phyloP scores from a whole-genome alignment of 345 rosid genomes.

The Eucalyptus shirleyi region DNA sequence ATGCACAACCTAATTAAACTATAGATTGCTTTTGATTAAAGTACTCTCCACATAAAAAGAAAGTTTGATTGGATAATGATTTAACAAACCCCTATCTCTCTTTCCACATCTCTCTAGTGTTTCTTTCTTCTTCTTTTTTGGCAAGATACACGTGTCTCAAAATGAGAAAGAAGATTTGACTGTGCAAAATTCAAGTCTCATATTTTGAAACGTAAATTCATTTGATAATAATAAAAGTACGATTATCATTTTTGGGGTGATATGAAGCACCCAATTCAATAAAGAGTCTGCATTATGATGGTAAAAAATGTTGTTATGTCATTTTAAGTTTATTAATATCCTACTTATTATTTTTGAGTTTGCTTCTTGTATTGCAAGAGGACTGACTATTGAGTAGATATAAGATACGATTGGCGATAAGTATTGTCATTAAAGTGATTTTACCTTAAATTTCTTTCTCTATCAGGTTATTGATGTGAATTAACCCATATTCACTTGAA shows the following conservation, averaged over 20 bases:
- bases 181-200: background rate
- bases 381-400: background rate
- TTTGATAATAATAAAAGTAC: background rate
- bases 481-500: background rate
- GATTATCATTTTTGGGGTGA: background rate
- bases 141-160: background rate
- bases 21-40: background rate
- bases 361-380: background rate
- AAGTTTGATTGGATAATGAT: background rate
- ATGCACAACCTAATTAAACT: background rate
- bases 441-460: too few relatives aligned
- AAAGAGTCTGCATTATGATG: background rate
- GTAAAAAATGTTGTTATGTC: background rate
- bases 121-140: too few relatives aligned
- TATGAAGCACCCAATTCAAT: background rate
- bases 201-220: too few relatives aligned
- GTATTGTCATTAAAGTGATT: too few relatives aligned
- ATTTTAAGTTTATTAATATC: background rate
- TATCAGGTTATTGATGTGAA: background rate
- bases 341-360: background rate
- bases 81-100: background rate
- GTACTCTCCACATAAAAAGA: background rate
- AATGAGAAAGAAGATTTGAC: background rate
- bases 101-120: background rate
- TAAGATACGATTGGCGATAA: background rate